Base-by-base conservation (phyloP, 352 stramenopile genomes). In the Discostella stelligera region DNA sequence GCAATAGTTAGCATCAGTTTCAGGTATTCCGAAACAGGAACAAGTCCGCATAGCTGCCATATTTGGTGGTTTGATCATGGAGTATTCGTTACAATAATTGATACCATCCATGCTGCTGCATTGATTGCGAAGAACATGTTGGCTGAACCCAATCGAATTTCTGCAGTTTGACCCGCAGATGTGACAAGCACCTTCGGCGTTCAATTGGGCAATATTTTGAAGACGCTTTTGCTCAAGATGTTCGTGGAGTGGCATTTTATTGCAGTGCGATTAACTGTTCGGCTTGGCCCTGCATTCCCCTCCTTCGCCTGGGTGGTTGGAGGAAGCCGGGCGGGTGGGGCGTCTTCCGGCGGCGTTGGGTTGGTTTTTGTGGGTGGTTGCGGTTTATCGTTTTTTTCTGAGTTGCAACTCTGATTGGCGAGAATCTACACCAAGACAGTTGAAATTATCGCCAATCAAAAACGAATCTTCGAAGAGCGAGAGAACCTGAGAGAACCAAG, bases 161-260 rank as follows among this genome's bases (percentile, higher is more conserved):
- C 72, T 56, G 48, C 30, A 54, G 10, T 64, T 64, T 0, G 72
- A 80, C 32, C 72, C 72, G 13, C 72, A 80, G 62, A 80, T 74
- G 37, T 80, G 72, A 56, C 72, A 80, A 13, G 63, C 71, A 46
- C 71, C 71, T 0, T 32, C 46, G 23, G 63, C 58, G 23, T 79
- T 74, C 9, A 74, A 27, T 14, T 37, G 14, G 37, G 21, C n/a
- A 25, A 80, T 66, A n/a, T 80, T 80, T 66, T 74, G 37, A 32
- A 65, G 55, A 3, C 72, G 72, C 30, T 69, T 73, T 30, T 56
- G 52, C 55, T 80, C 72, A 52, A 80, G 64, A 37, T 71, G 66
- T 70, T 80, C 72, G 59, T 80, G 49, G 20, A 74, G 58, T 10
- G 72, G 55, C 72, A 80, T 80, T 41, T 9, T 41, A 9, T 41